Conservation (phyloP, 2,329 filamentous ascomycete genomes). For the Reticulascus tulasneorum region DNA sequence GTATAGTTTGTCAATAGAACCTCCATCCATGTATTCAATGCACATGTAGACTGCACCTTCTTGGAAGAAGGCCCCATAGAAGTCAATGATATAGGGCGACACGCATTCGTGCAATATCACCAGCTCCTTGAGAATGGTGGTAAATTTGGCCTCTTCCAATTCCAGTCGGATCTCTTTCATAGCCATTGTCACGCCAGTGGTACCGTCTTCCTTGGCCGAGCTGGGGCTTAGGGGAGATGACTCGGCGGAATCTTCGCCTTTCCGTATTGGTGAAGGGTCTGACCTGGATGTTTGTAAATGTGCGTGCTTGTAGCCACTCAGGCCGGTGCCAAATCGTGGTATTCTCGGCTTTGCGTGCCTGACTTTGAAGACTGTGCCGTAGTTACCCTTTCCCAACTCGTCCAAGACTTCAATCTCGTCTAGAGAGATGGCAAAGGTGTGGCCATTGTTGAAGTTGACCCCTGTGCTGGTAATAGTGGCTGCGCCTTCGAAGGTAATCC, state of each 20-base stretch:
- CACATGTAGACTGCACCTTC: slow-evolving; percentile 99
- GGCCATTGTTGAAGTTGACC: slow-evolving; percentile 87
- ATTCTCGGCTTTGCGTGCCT: slow-evolving; percentile 67
- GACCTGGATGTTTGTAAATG: slow-evolving; percentile 33
- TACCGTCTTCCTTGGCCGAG: slow-evolving; percentile 30
- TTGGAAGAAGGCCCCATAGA: slow-evolving; percentile 98
- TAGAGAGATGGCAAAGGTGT: slow-evolving; percentile 87
- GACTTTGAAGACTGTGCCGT: slow-evolving; percentile 96
- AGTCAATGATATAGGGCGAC: slow-evolving; percentile 96
- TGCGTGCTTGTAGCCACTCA: slow-evolving; percentile 43
- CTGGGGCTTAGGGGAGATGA: slow-evolving; percentile 20
- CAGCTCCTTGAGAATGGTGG: slow-evolving; percentile 94
- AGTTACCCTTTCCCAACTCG: slow-evolving; percentile 96
- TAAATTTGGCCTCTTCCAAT: slow-evolving; percentile 93
- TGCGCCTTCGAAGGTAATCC: slow-evolving; percentile 87
- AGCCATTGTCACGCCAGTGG: slow-evolving; percentile 83
- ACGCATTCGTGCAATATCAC: slow-evolving; percentile 93
- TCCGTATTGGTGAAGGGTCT: slow-evolving; percentile 27
- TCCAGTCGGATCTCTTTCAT: slow-evolving; percentile 99
- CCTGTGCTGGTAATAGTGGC: slow-evolving; percentile 84
- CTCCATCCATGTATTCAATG: slow-evolving; percentile 98
- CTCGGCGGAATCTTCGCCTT: slow-evolving; percentile 21
- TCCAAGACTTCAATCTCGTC: slow-evolving; percentile 92
- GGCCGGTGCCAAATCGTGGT: slow-evolving; percentile 56
- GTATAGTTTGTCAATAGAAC: slow-evolving; percentile 95